Percentiles rank a stretch among this genome's conserved stretches.
Conservation (phyloP, 305 asterid genomes). For the Coffea humblotiana region DNA sequence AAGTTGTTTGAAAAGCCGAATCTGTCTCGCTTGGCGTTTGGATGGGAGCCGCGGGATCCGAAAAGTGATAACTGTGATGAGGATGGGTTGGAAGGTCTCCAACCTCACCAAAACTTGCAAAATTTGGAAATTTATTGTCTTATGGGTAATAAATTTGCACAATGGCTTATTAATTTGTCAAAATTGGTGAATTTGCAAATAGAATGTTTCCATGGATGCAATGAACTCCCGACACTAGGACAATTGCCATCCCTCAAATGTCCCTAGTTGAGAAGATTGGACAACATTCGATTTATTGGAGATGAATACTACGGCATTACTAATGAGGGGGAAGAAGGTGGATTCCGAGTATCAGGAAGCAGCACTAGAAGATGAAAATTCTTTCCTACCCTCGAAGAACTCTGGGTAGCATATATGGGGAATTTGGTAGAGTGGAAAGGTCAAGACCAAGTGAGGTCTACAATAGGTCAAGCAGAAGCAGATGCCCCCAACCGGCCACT, state of each 20-base stretch:
- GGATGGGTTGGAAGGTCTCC: conserved; percentile 33
- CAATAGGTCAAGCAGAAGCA: too few relatives aligned
- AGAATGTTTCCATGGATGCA: conserved; percentile 8
- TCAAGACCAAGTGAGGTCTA: too few relatives aligned
- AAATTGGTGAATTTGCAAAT: background rate
- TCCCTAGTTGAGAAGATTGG: background rate
- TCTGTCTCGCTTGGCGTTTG: background rate
- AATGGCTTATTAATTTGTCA: too few relatives aligned
- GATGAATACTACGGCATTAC: too few relatives aligned
- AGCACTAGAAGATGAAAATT: background rate
- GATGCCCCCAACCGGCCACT: background rate
- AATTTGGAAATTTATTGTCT: background rate
- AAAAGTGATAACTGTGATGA: background rate
- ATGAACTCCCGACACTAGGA: conserved; percentile 36
- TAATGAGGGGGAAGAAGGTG: too few relatives aligned
- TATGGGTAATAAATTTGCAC: background rate
- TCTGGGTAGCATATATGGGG: background rate
- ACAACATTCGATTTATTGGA: background rate
- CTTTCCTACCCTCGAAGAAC: conserved; percentile 32
- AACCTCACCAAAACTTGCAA: conserved; percentile 29
- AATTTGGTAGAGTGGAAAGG: too few relatives aligned
- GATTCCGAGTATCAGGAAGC: too few relatives aligned
- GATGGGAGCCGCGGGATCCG: background rate
- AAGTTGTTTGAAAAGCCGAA: background rate
- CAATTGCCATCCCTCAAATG: conserved; percentile 34